These are phyloP conservation scores for Alternaria longipes DNA, from an alignment of 2,329 filamentous ascomycete species.

Conservation along the genomic window DNA sequence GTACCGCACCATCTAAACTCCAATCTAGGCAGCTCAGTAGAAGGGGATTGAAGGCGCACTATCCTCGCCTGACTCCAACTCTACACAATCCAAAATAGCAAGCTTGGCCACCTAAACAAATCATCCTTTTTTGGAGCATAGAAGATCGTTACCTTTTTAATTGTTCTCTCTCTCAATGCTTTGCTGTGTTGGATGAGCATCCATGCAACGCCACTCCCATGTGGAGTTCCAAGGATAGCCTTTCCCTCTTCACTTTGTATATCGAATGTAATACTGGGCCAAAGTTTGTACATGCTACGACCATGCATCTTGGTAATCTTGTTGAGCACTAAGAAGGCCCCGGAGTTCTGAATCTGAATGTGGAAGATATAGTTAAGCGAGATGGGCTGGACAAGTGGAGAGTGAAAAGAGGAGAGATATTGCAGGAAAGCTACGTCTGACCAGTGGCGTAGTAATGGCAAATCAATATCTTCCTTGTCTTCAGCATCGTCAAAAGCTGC, in stretches of 20 bases:
- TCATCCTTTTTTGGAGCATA: not conserved
- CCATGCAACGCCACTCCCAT: conserved; percentile 10
- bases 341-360: conserved; percentile 7
- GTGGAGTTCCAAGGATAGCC: conserved; percentile 21
- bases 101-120: conserved; percentile 5
- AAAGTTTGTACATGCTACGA: not conserved
- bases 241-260: conserved; percentile 20
- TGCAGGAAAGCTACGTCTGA: conserved; percentile 26
- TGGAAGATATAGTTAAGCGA: conserved; percentile 13
- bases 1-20: not conserved
- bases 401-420: not conserved
- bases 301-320: not conserved
- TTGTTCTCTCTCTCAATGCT: not conserved
- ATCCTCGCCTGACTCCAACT: not conserved
- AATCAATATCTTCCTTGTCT: not conserved
- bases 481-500: not conserved
- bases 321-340: not conserved
- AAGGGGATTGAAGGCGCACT: not conserved
- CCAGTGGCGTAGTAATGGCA: conserved; percentile 18
- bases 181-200: conserved; percentile 16
- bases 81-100: conserved; percentile 15
- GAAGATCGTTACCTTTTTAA: conserved; percentile 17
- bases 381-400: not conserved
- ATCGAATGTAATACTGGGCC: conserved; percentile 10
- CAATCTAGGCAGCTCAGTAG: not conserved